Evolutionary conservation across 2,329 filamentous ascomycete genomes (phyloP).

Genomic region (Lachnellula suecica): DNA sequence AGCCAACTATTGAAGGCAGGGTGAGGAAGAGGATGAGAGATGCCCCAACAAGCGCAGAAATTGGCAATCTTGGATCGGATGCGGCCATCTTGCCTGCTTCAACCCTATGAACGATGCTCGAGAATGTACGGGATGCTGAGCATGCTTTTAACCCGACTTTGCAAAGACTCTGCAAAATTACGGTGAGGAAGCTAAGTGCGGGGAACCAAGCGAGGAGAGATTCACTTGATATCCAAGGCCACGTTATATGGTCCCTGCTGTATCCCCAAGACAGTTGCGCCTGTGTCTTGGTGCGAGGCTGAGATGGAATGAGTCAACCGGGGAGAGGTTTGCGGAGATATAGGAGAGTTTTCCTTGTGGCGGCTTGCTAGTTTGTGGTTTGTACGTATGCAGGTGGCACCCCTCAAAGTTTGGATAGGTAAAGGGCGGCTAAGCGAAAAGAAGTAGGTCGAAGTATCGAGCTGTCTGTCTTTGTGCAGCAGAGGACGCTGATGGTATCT

Average conservation of each 20-base stretch:
- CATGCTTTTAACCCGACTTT: background rate
- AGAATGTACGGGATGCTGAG: background rate
- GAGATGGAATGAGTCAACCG: background rate
- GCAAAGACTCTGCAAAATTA: background rate
- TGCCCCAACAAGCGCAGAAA: constrained; percentile 29
- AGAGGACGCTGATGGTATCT: too few species aligned
- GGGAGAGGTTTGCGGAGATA: background rate
- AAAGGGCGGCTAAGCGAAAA: constrained; percentile 12
- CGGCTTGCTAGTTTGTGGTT: too few species aligned
- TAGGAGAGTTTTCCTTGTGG: too few species aligned
- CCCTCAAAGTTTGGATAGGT: background rate
- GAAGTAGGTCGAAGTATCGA: constrained; percentile 12
- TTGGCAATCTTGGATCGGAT: constrained; percentile 42
- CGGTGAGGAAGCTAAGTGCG: too few species aligned
- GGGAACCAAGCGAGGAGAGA: too few species aligned
- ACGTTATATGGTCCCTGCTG: background rate
- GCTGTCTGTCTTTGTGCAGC: too few species aligned
- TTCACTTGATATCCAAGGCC: too few species aligned
- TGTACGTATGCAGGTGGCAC: too few species aligned
- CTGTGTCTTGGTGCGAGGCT: too few species aligned
- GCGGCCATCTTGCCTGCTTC: constrained; percentile 55
- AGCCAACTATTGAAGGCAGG: constrained; percentile 37
- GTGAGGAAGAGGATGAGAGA: constrained; percentile 37
- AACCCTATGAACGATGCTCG: background rate
- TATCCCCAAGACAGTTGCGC: too few species aligned